phyloP scores from a whole-genome alignment of 2,329 filamentous ascomycete species.

The Aspergillus flavus region DNA sequence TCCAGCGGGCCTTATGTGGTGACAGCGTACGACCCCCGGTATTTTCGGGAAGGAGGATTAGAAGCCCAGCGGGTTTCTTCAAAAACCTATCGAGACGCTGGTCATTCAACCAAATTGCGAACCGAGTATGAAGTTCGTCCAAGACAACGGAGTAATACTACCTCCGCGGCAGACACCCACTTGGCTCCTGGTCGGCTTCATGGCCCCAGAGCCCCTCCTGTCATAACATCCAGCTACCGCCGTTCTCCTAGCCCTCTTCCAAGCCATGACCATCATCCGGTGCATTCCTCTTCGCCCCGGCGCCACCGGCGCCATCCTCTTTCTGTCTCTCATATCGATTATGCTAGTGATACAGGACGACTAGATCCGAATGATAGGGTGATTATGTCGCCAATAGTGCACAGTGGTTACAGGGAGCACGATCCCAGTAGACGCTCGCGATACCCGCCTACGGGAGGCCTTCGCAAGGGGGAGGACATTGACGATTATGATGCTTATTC shows the following conservation, averaged over 20 bases:
- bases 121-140: conserved; percentile 44
- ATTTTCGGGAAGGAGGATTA: conserved; percentile 27
- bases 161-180: conserved; percentile 31
- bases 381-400: conserved; percentile 22
- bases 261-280: conserved; percentile 37
- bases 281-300: conserved; percentile 33
- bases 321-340: conserved; percentile 32
- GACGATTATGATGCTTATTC: conserved; percentile 48
- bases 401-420: conserved; percentile 30
- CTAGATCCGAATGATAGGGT: conserved; percentile 25
- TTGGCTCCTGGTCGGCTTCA: conserved; percentile 29
- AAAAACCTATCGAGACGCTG: conserved; percentile 34
- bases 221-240: conserved; percentile 32
- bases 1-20: conserved; percentile 32
- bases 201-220: conserved; percentile 33
- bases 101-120: conserved; percentile 34
- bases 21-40: conserved; percentile 32
- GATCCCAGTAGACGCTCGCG: conserved; percentile 27
- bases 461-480: conserved; percentile 40
- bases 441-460: conserved; percentile 33
- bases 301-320: conserved; percentile 33
- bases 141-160: conserved; percentile 39
- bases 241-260: conserved; percentile 37
- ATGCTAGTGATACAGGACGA: conserved; percentile 40
- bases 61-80: conserved; percentile 39